Evolutionary conservation across 192 early-diverging fungal species (phyloP).

Genomic region (Fimicolochytrium jonesii): DNA sequence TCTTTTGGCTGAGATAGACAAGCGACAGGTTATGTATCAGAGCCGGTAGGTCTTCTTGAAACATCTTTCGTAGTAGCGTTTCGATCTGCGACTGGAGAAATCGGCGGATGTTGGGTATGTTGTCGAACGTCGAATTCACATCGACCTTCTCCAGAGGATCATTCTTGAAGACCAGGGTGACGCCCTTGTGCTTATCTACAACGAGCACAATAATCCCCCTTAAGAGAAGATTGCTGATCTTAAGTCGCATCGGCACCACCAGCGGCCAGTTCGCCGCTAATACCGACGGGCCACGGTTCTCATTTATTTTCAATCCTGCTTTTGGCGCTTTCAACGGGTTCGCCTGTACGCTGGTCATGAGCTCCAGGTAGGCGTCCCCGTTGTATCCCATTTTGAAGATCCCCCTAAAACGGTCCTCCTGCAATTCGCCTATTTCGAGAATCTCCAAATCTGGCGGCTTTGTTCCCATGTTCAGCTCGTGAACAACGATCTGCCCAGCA

Average conservation of each 20-base stretch:
- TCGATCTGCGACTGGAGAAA: conserved; percentile 92
- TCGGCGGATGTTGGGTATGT: conserved; percentile 76
- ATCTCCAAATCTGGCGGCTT: conserved; percentile 95
- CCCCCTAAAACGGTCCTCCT: conserved; percentile 87
- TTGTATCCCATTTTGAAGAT: conserved; percentile 93
- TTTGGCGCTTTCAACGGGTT: conserved; percentile 57
- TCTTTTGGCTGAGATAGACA: conserved; percentile 46
- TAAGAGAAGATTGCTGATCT: conserved; percentile 83
- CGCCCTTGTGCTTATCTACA: conserved; percentile 88
- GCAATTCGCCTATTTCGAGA: conserved; percentile 93
- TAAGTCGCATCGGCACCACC: conserved; percentile 91
- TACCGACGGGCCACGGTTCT: conserved; percentile 21
- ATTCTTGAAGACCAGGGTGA: conserved; percentile 96
- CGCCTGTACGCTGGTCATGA: conserved; percentile 94
- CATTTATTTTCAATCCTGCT: conserved; percentile 7
- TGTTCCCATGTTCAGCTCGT: conserved; percentile 94
- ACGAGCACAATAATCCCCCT: conserved; percentile 91
- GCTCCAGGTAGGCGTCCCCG: conserved; percentile 87
- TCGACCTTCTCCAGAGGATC: conserved; percentile 91
- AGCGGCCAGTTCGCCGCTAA: conserved; percentile 91
- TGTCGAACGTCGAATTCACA: conserved; percentile 97
- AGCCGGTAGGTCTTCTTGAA: conserved; percentile 88
- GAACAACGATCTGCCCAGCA: conserved; percentile 85
- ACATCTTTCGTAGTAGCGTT: conserved; percentile 78
- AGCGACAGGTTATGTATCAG: conserved; percentile 89